Evolutionary conservation across 2,329 filamentous ascomycete species (phyloP), one percentile per base, ranked within the genome.

Genomic region (Penicillium sp.): DNA sequence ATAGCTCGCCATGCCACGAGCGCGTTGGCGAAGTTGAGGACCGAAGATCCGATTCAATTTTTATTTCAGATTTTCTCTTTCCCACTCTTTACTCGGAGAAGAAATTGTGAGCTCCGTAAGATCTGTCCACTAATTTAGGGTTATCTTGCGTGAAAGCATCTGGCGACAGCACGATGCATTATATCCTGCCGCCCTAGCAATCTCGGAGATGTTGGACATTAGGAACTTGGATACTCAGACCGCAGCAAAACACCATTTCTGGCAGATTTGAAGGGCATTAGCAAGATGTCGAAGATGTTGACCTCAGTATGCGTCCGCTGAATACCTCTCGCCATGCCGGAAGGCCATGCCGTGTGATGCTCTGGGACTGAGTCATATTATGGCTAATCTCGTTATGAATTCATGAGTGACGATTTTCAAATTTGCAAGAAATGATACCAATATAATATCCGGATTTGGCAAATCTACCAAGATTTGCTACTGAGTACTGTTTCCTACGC

Each of bases 351-450:
- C 27, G 16, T 8, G 40, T 31, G 16, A 40, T 21, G 32, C 29
- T 7, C 14, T 27, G 24, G 39, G 32, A 39, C 39, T 49, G 45
- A 24, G 27, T 45, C 21, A 45, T 16, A 50, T 41, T 40, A 18
- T n/a, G 46, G n/a, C 40, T 39, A 39, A 13, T 53, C 49, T 49
- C 32, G 14, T 18, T 32, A 21, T 18, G 41, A 45, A 50, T 29
- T 27, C 3, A 54, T 16, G 47, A 45, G 42, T 24, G 10, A 50
- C 29, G 27, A 14, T 29, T 3, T 39, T 44, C 34, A 4, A 8
- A 34, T 27, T 39, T 39, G 5, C 24, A 27, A 27, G 24, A 27
- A 27, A 31, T 29, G 9, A 50, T 43, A 39, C 16, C 13, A 44
- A 11, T 24, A 38, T 18, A 34, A 18, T 22, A n/a, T 14, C 29